Evolutionary conservation across 306 rosid species (phyloP), one percentile per base, ranked within the genome.

Genomic region (Prunus padus): DNA sequence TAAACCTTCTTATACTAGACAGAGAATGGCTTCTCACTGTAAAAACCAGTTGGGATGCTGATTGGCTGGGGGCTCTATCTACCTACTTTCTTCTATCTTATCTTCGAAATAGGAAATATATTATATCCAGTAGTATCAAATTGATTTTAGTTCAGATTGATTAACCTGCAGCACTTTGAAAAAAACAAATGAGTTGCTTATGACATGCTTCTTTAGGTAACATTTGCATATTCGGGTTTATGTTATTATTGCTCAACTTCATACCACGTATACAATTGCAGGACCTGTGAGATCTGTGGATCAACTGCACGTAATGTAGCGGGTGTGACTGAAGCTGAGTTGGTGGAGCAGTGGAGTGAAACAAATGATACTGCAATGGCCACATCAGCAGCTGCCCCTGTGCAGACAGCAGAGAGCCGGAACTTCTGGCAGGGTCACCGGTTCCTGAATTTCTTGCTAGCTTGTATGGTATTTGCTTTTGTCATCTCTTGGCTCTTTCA

Each of bases 401-500:
- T 60, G 9, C 72, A 88, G 40, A 28, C 87, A 0, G 69, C 84
- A 16, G 93, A 88, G 75, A 81, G 68, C 76, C 83, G 82, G 55
- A 85, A 63, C 81, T 93, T 91, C 86, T 93, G 98, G 98, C 93
- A 91, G 77, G 97, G 98, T 16, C 97, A 89, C 69, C 87, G 93
- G 45, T 93, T 93, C 86, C 81, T 91, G 62, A 93, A 93, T 73
- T 88, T 93, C 76, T 82, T 91, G 67, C 92, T 91, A 46, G 98
- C 98, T 4, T 89, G 92, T 79, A 91, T 93, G 96, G 97, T 93
- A 3, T 93, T 93, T 69, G 97, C 98, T 49, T 93, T 93, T 64
- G 92, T 91, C 71, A 93, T 91, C 74, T 93, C 98, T 5, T 93
- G 98, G 98, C 92, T 93, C 73, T 93, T 89, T 74, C 97, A 93